A percentile compares a stretch with the other conserved stretches of the same genome.
These are phyloP conservation scores for Candolleomyces efflorescens DNA, from an alignment of 768 basidiomycete species.

Conservation along the genomic window DNA sequence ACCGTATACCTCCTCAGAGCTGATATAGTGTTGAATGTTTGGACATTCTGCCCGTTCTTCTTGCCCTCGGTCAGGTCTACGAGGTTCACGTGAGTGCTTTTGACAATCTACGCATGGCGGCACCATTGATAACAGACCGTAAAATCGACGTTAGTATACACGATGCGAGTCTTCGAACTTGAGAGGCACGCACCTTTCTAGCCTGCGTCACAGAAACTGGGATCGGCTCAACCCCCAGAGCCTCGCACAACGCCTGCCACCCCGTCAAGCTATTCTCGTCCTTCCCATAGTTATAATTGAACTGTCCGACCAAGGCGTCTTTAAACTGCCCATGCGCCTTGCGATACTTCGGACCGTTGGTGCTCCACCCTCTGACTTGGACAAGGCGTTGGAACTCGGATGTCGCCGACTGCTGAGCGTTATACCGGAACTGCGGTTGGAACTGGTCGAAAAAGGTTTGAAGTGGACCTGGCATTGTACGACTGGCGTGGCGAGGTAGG, in stretches of 20 bases:
- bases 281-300: conserved; percentile 10
- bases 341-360: not conserved
- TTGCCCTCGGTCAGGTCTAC: conserved; percentile 28
- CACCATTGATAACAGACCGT: too few relatives aligned
- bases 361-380: not conserved
- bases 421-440: conserved; percentile 5
- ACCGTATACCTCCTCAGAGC: conserved; percentile 29
- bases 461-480: not conserved
- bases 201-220: conserved; percentile 1
- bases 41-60: conserved; percentile 7
- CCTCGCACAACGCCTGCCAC: conserved; percentile 10
- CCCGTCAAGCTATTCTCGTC: conserved; percentile 8
- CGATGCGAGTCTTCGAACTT: too few relatives aligned
- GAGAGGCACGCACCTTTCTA: not conserved
- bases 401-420: conserved; percentile 1
- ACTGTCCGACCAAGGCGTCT: conserved; percentile 7
- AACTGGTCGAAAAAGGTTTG: conserved; percentile 4
- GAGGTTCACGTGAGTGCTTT: conserved; percentile 10
- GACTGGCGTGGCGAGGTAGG: not conserved
- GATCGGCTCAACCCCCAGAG: conserved; percentile 2
- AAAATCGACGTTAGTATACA: too few relatives aligned
- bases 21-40: conserved; percentile 19
- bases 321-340: not conserved
- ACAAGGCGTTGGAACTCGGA: conserved; percentile 4
- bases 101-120: conserved; percentile 1